A percentile compares a stretch with the other conserved stretches of the same genome.
Evolutionary conservation across 345 rosid genomes (phyloP).

Genomic region (Eucalyptus regnans): DNA sequence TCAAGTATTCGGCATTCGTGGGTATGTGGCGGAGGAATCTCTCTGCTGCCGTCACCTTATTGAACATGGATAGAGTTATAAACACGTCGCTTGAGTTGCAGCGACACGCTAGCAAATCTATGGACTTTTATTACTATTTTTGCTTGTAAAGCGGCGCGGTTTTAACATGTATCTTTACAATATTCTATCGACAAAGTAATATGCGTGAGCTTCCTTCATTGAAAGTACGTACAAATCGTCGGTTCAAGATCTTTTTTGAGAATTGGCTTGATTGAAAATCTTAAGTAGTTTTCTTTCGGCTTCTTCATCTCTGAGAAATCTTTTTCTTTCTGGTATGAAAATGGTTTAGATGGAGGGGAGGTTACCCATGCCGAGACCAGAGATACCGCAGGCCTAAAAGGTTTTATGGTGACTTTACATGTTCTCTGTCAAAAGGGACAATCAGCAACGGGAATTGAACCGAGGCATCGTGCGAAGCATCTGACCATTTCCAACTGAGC

Average conservation of each 20-base stretch:
- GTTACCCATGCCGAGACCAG: not conserved
- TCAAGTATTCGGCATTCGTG: not conserved
- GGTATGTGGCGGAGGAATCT: not conserved
- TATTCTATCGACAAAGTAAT: not conserved
- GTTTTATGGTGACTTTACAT: not conserved
- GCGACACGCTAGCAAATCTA: not conserved
- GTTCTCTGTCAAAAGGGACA: not conserved
- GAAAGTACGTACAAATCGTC: not conserved
- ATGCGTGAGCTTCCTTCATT: not conserved
- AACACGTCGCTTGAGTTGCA: not conserved
- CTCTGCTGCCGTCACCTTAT: not conserved
- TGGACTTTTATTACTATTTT: too few relatives aligned
- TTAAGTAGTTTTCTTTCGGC: not conserved
- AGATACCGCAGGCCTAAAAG: not conserved
- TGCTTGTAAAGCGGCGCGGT: too few relatives aligned
- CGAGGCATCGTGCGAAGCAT: not conserved
- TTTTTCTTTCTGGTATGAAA: not conserved
- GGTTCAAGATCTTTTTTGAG: not conserved
- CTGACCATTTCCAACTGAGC: not conserved
- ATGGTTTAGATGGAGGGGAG: not conserved
- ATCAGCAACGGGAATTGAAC: too few relatives aligned
- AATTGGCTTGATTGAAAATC: not conserved
- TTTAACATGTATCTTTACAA: too few relatives aligned
- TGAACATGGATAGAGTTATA: not conserved
- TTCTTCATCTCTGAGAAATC: not conserved